Evolutionary conservation across 192 early-diverging fungal genomes (phyloP).

Genomic region (Phlyctochytrium arcticum): DNA sequence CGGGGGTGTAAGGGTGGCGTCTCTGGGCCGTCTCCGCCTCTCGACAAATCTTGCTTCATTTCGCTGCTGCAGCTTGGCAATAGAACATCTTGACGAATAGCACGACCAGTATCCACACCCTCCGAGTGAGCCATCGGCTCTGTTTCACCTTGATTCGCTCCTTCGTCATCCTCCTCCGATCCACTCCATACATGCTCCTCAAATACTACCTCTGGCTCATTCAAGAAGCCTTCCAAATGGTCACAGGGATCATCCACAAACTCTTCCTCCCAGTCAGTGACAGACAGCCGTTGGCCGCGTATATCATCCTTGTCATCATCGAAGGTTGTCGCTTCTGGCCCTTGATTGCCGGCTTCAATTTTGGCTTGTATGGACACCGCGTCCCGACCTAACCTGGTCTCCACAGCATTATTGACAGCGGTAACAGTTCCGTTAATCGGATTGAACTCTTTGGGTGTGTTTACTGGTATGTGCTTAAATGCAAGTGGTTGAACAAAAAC

Average conservation of each 20-base stretch:
- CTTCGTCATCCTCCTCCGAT: neutral
- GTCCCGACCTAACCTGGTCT: neutral
- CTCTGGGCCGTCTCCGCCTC: neutral
- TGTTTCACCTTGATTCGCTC: neutral
- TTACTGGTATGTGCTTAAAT: slow-evolving; percentile 9
- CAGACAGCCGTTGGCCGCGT: too few species aligned
- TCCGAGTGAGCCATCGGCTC: too few species aligned
- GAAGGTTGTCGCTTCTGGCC: too few species aligned
- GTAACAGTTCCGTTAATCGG: neutral
- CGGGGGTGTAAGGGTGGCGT: too few species aligned
- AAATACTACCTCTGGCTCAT: neutral
- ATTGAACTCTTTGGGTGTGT: slow-evolving; percentile 2
- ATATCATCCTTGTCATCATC: too few species aligned
- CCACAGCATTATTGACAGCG: neutral
- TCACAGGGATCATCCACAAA: neutral
- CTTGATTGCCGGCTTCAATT: too few species aligned
- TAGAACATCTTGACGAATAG: too few species aligned
- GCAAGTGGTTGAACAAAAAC: neutral
- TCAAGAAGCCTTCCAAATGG: too few species aligned
- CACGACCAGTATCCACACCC: too few species aligned
- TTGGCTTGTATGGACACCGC: too few species aligned
- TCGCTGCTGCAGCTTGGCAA: too few species aligned
- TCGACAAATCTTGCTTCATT: neutral
- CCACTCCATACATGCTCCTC: neutral
- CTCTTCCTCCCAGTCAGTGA: too few species aligned